Evolutionary conservation across 169 alveolate species (phyloP), one percentile per base, ranked within the genome.

Genomic region (Plasmodium coatneyi): DNA sequence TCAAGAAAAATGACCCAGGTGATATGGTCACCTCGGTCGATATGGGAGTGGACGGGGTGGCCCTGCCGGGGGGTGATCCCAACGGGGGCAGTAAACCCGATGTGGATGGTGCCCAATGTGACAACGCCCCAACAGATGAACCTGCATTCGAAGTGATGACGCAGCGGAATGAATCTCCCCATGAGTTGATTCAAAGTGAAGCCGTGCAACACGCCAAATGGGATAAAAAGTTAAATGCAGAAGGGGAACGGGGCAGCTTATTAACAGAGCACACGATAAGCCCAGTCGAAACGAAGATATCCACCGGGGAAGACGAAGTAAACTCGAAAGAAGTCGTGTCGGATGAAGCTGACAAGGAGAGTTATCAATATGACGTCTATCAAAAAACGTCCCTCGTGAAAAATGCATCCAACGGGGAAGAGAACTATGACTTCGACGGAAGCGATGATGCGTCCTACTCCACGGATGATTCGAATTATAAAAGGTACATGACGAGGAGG

Each of bases 391-490:
- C 19, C 5, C 28, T 22, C 41, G 28, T 41, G 32, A 74, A 72
- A 60, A 71, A 41, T 14, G 32, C 34, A 80, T 39, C 22, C n/a
- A 36, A 36, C 12, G 76, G 12, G 39, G 82, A 80, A 30, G 84
- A 91, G 25, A 92, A 81, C 54, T 80, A 36, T 52, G 79, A 80
- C 30, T 70, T 46, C 39, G 79, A 79, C 52, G 79, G 9, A 79
- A 89, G 89, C 22, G 94, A 89, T 56, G 82, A 78, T 41, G 54
- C 89, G 71, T 79, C 90, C 49, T 89, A 89, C 49, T 89, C 94
- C 46, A 89, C 90, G 5, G 89, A 89, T 89, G 94, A 66, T 71
- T 91, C 95, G 10, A 81, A 71, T 80, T 91, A 91, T 72, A 52
- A 28, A 80, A 91, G 74, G 76, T 91, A 78, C 60, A 46, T 91